Evolutionary conservation across 345 rosid genomes (phyloP).

Genomic region (Tarenaya hassleriana): DNA sequence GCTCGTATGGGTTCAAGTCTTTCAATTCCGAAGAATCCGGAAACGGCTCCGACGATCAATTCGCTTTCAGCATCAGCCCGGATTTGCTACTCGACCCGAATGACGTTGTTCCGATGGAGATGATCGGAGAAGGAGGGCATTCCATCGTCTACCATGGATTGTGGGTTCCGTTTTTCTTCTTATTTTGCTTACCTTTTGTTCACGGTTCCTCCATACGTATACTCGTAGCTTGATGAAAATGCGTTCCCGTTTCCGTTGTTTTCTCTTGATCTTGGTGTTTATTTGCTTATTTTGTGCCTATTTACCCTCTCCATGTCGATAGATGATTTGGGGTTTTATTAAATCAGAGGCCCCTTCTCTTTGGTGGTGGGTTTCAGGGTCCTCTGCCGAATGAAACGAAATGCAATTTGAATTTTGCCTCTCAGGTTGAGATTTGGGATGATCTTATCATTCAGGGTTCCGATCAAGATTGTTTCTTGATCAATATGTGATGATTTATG

Average conservation of each 20-base stretch:
- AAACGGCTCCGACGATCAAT: slow-evolving; percentile 20
- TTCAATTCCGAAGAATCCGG: slow-evolving; percentile 17
- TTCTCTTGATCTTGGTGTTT: not conserved
- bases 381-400: not conserved
- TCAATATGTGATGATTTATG: no score
- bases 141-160: slow-evolving; percentile 44
- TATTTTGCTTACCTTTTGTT: slow-evolving; percentile 2
- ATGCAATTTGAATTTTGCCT: not conserved
- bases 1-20: slow-evolving; percentile 19
- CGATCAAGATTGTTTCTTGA: no score
- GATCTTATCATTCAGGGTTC: no score
- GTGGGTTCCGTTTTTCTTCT: slow-evolving; percentile 30
- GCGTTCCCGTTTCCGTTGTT: not conserved
- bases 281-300: not conserved
- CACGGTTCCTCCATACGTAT: slow-evolving; percentile 17
- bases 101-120: slow-evolving; percentile 20
- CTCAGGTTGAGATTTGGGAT: not conserved
- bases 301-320: not conserved
- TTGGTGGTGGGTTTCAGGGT: not conserved
- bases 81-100: slow-evolving; percentile 39
- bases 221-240: slow-evolving; percentile 3
- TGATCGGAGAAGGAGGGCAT: slow-evolving; percentile 50
- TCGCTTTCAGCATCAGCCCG: slow-evolving; percentile 30
- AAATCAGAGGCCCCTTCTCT: not conserved
- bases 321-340: not conserved